Evolutionary conservation across 1,139 yeast species (phyloP).

Genomic region (Candida gigantensis): DNA sequence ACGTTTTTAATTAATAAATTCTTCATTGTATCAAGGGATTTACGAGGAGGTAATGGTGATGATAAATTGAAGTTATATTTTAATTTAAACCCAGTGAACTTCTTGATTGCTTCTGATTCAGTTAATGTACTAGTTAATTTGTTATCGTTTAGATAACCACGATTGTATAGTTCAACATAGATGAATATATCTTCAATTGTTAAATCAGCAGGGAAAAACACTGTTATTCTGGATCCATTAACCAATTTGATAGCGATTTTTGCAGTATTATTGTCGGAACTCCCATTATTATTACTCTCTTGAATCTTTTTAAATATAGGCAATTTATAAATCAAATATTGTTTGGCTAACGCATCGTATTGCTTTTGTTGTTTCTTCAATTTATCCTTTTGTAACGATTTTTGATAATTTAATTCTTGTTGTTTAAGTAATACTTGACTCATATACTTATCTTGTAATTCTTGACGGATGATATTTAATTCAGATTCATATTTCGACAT

Average conservation of each 20-base stretch:
- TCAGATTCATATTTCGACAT: constrained; percentile 62
- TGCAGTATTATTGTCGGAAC: constrained; percentile 38
- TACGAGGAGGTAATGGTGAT: constrained; percentile 45
- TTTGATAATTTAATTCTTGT: constrained; percentile 79
- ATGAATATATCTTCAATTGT: constrained; percentile 59
- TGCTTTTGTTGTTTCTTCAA: constrained; percentile 26
- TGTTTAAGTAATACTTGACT: constrained; percentile 64
- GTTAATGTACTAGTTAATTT: constrained; percentile 46
- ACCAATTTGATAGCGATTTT: constrained; percentile 61
- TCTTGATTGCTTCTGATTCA: constrained; percentile 22
- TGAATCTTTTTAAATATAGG: constrained; percentile 41
- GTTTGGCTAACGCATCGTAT: constrained; percentile 24
- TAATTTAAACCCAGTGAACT: constrained; percentile 27
- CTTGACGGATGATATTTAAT: constrained; percentile 57
- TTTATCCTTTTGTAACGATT: constrained; percentile 62
- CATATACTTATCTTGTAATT: constrained; percentile 59
- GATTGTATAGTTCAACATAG: constrained; percentile 47
- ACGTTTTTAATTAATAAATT: constrained; percentile 36
- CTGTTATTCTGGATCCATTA: constrained; percentile 50
- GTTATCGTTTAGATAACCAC: constrained; percentile 32
- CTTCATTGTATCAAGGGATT: no score
- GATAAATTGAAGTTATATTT: constrained; percentile 33
- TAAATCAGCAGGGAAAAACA: constrained; percentile 47
- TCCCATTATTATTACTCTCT: constrained; percentile 5
- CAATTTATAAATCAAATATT: constrained; percentile 45